These are phyloP conservation scores for Nicotiana obtusifolia DNA, from an alignment of 257 asterid species.

Conservation along the genomic window DNA sequence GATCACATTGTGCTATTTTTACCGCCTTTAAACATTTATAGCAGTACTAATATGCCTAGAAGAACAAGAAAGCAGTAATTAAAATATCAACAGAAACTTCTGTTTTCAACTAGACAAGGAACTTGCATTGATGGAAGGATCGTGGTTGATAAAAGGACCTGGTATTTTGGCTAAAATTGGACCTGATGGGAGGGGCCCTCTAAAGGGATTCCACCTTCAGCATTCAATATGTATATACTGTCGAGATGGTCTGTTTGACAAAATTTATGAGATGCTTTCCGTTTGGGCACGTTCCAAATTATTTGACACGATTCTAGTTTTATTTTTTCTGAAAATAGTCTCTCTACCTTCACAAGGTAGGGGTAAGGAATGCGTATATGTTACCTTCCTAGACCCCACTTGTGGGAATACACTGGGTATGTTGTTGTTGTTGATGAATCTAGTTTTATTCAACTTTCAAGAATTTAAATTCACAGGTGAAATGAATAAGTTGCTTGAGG, in stretches of 20 bases:
- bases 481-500: not conserved
- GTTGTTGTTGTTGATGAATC: too few relatives aligned
- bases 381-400: too few relatives aligned
- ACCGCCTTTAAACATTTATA: too few relatives aligned
- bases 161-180: not conserved
- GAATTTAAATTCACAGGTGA: not conserved
- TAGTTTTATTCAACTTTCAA: not conserved
- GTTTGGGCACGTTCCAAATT: not conserved
- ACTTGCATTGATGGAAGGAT: not conserved
- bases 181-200: conserved; percentile 5
- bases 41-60: not conserved
- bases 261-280: not conserved
- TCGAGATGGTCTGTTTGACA: not conserved
- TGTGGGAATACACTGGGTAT: too few relatives aligned
- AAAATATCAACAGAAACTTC: not conserved
- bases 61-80: conserved; percentile 19
- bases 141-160: not conserved
- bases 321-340: not conserved
- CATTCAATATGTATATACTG: not conserved
- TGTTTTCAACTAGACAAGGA: not conserved
- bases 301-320: not conserved
- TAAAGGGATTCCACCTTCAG: not conserved
- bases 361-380: too few relatives aligned
- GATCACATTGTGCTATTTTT: too few relatives aligned
- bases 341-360: too few relatives aligned